Base-by-base conservation (phyloP, 257 asterid species). In the Scutellaria barbata region DNA sequence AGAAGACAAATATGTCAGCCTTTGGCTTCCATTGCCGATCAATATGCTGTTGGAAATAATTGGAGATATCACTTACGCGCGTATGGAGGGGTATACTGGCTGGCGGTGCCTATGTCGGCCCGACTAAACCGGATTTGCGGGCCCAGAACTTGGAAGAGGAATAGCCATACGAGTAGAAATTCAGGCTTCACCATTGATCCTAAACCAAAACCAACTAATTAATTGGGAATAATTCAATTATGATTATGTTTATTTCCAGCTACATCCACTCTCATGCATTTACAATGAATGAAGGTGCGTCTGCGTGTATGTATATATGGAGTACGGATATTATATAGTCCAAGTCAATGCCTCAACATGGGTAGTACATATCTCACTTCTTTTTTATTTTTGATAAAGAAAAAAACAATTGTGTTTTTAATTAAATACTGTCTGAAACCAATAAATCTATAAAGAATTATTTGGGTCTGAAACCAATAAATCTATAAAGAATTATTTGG, bases 101-200 rank as follows among this genome's bases (percentile, higher is more conserved):
- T 82, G 39, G 91, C 90, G 14, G 89, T 85, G 77, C 97, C 97
- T 17, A 92, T 57, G 76, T 92, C 97, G 47, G 90, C 96, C 16
- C 63, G 63, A 55, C 83, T 76, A 22, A 68, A 45, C 5, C 55
- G 66, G n/a, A 77, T 4, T 47, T 72, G 68, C 63, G 54, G 78
- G 76, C 75, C 67, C 45, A 75, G 40, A 57, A 84, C 2, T 76
- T 82, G 52, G 48, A 22, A 22, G 25, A 79, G 65, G 66, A 56
- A 9, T 11, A 79, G n/a, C 74, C 80, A 76, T 45, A 74, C 10
- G 57, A 74, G 75, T 22, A 69, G 66, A 33, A 57, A 41, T 8
- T 46, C 71, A 73, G 74, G 65, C 66, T 76, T 72, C 10, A 72
- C 41, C 88, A 84, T 22, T 22, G 25, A 22, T 82, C 62, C 74